These are phyloP conservation scores for Aspergillus homomorphus DNA, from an alignment of 495 filamentous ascomycete species.

Conservation along the genomic window DNA sequence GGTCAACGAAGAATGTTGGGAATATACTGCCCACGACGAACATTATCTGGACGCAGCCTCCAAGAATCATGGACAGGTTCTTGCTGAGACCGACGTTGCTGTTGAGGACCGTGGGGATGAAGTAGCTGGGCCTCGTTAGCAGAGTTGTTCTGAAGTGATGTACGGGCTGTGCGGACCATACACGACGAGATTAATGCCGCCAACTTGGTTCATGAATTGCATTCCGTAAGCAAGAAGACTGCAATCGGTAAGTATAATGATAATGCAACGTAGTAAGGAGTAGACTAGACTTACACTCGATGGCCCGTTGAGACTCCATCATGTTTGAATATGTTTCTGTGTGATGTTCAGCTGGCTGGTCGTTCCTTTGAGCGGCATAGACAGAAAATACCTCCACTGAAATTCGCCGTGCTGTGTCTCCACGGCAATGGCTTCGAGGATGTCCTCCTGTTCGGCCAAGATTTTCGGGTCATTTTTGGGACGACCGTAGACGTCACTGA, in stretches of 20 bases:
- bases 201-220: constrained; percentile 49
- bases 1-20: constrained; percentile 42
- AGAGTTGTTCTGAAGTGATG: not conserved
- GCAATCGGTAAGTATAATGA: not conserved
- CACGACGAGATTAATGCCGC: constrained; percentile 54
- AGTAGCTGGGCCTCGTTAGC: constrained; percentile 7
- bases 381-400: constrained; percentile 27
- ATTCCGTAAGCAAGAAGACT: constrained; percentile 49
- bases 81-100: constrained; percentile 48
- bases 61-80: constrained; percentile 46
- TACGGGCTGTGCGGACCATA: constrained; percentile 20
- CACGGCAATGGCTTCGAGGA: constrained; percentile 42
- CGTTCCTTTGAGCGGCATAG: not conserved
- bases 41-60: constrained; percentile 47
- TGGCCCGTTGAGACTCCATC: constrained; percentile 53
- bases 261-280: not conserved
- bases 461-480: constrained; percentile 42
- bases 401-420: constrained; percentile 43
- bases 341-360: constrained; percentile 25
- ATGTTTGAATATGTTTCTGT: constrained; percentile 43
- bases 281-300: constrained; percentile 32
- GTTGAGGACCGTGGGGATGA: constrained; percentile 39
- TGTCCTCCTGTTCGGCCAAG: constrained; percentile 43
- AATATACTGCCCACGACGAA: constrained; percentile 43
- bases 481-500: constrained; percentile 48